These are phyloP conservation scores for Phytophthora constricta DNA, from an alignment of 352 stramenopile genomes.

Conservation along the genomic window DNA sequence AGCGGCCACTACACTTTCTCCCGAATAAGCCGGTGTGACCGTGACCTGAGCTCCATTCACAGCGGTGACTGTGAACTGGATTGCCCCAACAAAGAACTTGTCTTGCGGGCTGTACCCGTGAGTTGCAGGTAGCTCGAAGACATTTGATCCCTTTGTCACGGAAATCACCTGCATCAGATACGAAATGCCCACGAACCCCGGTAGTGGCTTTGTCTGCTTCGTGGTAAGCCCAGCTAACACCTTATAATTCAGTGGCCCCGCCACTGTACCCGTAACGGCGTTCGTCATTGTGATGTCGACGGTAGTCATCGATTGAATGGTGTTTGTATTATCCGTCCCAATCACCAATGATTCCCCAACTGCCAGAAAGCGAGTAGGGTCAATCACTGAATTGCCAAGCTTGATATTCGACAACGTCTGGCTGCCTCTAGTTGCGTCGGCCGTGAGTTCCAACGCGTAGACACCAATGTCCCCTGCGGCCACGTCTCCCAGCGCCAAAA, in stretches of 20 bases:
- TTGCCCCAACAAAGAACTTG: constrained; percentile 49
- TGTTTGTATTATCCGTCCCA: constrained; percentile 27
- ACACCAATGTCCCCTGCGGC: constrained; percentile 59
- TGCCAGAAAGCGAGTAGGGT: constrained; percentile 69
- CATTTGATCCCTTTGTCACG: constrained; percentile 30
- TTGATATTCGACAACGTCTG: constrained; percentile 50
- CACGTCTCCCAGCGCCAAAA: constrained; percentile 58
- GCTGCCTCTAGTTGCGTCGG: constrained; percentile 28
- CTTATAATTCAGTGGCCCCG: constrained; percentile 1
- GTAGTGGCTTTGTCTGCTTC: constrained; percentile 52
- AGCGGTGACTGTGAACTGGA: constrained; percentile 42
- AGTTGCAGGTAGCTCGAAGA: constrained; percentile 49
- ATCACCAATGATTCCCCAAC: constrained; percentile 65
- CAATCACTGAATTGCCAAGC: constrained; percentile 49
- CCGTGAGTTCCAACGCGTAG: constrained; percentile 61
- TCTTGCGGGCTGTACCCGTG: constrained; percentile 44
- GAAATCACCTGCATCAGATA: constrained; percentile 55
- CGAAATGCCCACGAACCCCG: constrained; percentile 56
- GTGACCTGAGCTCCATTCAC: constrained; percentile 40
- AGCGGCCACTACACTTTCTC: constrained; percentile 36
- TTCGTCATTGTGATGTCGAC: constrained; percentile 54
- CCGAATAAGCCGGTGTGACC: constrained; percentile 41
- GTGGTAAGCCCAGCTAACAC: constrained; percentile 62
- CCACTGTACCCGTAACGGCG: constrained; percentile 13
- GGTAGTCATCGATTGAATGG: constrained; percentile 50